Conservation (phyloP, 495 filamentous ascomycete species). For the Neurospora sp. region DNA sequence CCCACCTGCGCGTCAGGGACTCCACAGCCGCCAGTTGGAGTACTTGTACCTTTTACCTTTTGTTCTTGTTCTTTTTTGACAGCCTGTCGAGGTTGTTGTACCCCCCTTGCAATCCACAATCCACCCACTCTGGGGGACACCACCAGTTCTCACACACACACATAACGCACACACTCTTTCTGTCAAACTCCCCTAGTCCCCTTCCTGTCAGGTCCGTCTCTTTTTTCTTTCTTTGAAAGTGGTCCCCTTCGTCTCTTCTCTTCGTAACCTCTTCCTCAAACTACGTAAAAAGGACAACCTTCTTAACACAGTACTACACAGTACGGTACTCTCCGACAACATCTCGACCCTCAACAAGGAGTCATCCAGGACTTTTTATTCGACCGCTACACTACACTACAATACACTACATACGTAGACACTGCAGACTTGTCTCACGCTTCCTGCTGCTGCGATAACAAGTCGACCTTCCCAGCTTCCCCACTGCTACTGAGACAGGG, state of each 20-base stretch:
- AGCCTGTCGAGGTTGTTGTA: neutral
- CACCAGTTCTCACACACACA: neutral
- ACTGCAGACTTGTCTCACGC: neutral
- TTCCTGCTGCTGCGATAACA: neutral
- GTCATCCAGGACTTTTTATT: neutral
- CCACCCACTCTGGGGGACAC: neutral
- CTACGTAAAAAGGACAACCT: neutral
- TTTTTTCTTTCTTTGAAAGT: neutral
- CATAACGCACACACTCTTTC: neutral
- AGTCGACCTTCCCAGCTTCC: neutral
- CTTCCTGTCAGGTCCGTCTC: neutral
- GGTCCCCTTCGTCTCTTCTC: neutral
- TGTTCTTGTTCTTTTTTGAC: neutral
- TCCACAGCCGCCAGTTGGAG: neutral
- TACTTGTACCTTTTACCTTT: neutral
- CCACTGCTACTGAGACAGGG: neutral
- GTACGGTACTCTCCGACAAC: neutral
- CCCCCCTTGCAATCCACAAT: neutral
- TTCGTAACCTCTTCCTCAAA: neutral
- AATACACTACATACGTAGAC: neutral
- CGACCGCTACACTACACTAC: neutral
- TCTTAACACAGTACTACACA: neutral
- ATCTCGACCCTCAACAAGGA: neutral
- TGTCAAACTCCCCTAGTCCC: neutral
- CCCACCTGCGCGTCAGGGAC: slow-evolving; percentile 4